Percentiles rank a stretch among this genome's conserved stretches.
phyloP scores from a whole-genome alignment of 495 filamentous ascomycete species.

The Daldinia concentrica region DNA sequence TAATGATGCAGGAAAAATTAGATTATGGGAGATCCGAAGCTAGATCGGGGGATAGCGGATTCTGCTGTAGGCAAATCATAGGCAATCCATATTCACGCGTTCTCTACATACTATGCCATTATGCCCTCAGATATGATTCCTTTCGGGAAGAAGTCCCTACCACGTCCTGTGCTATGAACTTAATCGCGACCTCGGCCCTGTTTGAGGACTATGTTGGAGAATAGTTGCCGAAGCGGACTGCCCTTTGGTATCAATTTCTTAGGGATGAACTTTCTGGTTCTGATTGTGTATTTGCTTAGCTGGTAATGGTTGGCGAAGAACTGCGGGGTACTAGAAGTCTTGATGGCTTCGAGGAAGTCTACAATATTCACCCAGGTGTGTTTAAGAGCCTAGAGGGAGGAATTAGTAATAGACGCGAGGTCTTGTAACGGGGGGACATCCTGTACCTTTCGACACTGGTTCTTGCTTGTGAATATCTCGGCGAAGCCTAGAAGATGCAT shows the following conservation, averaged over 20 bases:
- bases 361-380: conserved; percentile 51
- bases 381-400: conserved; percentile 37
- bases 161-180: neutral
- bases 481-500: conserved; percentile 48
- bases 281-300: conserved; percentile 43
- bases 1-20: conserved; percentile 85
- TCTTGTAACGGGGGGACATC: neutral
- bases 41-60: conserved; percentile 38
- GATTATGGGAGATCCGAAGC: conserved; percentile 82
- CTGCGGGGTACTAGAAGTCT: conserved; percentile 13
- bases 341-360: conserved; percentile 49
- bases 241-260: conserved; percentile 27
- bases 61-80: conserved; percentile 11
- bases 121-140: neutral
- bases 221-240: conserved; percentile 45
- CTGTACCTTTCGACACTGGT: conserved; percentile 49
- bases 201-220: conserved; percentile 17
- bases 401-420: neutral
- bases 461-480: conserved; percentile 44
- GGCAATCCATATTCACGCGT: conserved; percentile 1
- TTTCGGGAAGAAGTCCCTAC: neutral
- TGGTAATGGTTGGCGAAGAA: conserved; percentile 31
- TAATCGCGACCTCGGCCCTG: neutral
- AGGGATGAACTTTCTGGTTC: conserved; percentile 34
- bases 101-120: neutral